Evolutionary conservation across 225 moss, liverwort and hornwort genomes (phyloP), one percentile per base, ranked within the genome.

Genomic region (Rhytidiadelphus loreus): DNA sequence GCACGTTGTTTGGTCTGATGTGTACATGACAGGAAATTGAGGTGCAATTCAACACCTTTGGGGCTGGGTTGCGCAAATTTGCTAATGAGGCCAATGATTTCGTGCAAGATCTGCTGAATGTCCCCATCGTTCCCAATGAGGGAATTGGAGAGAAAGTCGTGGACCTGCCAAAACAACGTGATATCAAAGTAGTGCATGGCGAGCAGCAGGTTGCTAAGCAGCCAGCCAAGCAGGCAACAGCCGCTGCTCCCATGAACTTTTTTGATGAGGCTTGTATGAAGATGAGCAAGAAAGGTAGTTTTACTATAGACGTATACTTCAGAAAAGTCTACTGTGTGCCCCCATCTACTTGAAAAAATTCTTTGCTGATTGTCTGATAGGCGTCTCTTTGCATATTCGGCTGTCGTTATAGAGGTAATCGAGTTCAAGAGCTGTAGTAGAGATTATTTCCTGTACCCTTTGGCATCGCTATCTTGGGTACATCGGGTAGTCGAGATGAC

Each of bases 201-300:
- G 91, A 93, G 87, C 85, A 93, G 88, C 89, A 93, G 86, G 90
- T 91, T 82, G 92, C 92, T 65, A 93, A 93, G 89, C 92, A 93
- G 86, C 87, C 92, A 88, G 89, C 87, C 46, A 90, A 94, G 85
- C 92, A 92, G 50, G 76, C 89, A 92, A 86, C 90, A 90, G 91
- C 90, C 77, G 91, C 90, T 58, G 88, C 92, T 85, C 91, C 91
- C 61, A 90, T 93, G 91, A 93, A 90, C 89, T 93, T 92, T 84
- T 91, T 92, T 89, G 94, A 94, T 73, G 91, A 94, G 90, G 92
- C 92, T 82, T 94, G 94, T 89, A 93, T 90, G 92, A 94, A 94
- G 87, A 92, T 93, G 87, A 90, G 89, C 88, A 91, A 85, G 85
- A 94, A 93, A 90, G 92, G 94, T 94, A 91, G 43, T 77, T 60